These are phyloP conservation scores for Xylaria sp. DNA, from an alignment of 2,329 filamentous ascomycete species.

Conservation along the genomic window DNA sequence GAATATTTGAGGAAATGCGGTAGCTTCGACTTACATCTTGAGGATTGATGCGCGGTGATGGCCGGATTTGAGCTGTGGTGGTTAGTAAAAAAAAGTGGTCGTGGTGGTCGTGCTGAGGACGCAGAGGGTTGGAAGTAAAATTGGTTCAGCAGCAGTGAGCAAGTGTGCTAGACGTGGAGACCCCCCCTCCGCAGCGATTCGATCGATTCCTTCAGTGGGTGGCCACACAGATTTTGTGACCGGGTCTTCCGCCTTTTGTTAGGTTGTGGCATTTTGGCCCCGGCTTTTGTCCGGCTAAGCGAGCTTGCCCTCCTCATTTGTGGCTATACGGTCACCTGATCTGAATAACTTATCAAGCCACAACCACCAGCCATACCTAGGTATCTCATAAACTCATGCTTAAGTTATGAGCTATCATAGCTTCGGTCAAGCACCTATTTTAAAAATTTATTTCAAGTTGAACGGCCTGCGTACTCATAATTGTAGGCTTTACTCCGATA, in stretches of 20 bases:
- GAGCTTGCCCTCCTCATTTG: constrained; percentile 45
- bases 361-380: no score
- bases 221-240: constrained; percentile 33
- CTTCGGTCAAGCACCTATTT: no score
- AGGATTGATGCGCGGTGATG: constrained; percentile 44
- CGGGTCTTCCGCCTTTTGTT: constrained; percentile 24
- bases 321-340: constrained; percentile 42
- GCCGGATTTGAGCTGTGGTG: constrained; percentile 45
- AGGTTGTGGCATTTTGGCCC: constrained; percentile 40
- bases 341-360: constrained; percentile 1
- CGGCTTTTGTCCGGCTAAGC: constrained; percentile 47
- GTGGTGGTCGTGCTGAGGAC: constrained; percentile 35
- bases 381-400: no score
- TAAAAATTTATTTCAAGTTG: background rate
- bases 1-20: background rate
- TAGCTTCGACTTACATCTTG: constrained; percentile 49
- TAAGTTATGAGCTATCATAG: no score
- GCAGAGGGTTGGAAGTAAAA: constrained; percentile 44
- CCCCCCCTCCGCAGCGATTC: constrained; percentile 23
- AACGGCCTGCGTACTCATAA: no score
- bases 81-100: constrained; percentile 45
- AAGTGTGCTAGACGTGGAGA: constrained; percentile 18
- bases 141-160: constrained; percentile 27
- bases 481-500: background rate
- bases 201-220: background rate